Evolutionary conservation across 371 early-diverging fungal species (phyloP), one percentile per base, ranked within the genome.

Genomic region (Actinomucor elegans): DNA sequence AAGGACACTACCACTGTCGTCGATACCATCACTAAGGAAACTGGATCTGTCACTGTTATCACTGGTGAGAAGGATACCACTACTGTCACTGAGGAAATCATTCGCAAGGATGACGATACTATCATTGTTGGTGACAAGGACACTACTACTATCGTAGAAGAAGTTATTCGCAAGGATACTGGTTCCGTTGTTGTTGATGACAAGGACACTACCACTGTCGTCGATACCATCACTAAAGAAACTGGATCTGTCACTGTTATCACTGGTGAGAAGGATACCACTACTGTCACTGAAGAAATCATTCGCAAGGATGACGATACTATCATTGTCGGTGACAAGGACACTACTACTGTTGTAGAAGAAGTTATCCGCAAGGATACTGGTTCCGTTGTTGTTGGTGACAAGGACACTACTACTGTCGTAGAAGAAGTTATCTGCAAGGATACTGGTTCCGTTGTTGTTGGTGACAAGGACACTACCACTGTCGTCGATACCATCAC

Each of bases 171-270:
- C n/a, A n/a, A n/a, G n/a, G n/a, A n/a, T n/a, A n/a, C 35, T 48
- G 10, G 7, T 6, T 24, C 20, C 15, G 26, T 4, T 36, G 21
- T 14, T 38, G n/a, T 6, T 35, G 32, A 8, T 26, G 46, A 37
- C 5, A 36, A 35, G 17, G 46, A 29, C 1, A 43, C 43, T 42
- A 43, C 28, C 36, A 23, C 24, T 41, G 27, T 7, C 20, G 24
- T 11, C 48, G 48, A 27, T 14, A 27, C 12, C n/a, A n/a, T n/a
- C n/a, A n/a, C n/a, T 20, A 37, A 4, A 11, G 51, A 45, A 28
- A 21, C 35, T 43, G 49, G n/a, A 17, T 42, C 34, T 48, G 56
- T 48, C 31, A 40, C 45, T 14, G 21, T 38, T 31, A 23, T 45
- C 21, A 20, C 12, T 20, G 45, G 28, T n/a, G 20, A 29, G 23